Base-by-base conservation (phyloP, 495 filamentous ascomycete genomes). In the Sordaria brevicollis region DNA sequence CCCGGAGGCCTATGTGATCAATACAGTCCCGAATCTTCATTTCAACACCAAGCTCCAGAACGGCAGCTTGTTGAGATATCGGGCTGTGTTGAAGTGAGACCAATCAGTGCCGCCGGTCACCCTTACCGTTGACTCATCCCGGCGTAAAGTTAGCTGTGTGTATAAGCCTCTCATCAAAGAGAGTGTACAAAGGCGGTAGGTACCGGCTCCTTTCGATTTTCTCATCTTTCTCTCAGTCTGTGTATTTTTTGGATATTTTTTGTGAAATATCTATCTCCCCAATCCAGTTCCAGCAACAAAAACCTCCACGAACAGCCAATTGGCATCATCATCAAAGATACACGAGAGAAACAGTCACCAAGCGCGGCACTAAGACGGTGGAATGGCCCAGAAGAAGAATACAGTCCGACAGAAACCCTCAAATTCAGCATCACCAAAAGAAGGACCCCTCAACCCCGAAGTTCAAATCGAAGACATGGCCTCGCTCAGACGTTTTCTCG, bases 401-500 rank as follows among this genome's bases (percentile, higher is more conserved):
- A 8, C 49, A 1, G 2, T 31, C 15, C 49, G 25, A 31, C 49
- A 62, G 25, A 21, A 62, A 62, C 49, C 49, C 49, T 62, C 25
- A 17, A 13, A 62, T 6, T 8, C 13, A 62, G 49, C 25, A 21
- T 17, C 25, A n/a, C n/a, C n/a, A 31, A 31, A 62, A 31, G 5
- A 4, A 57, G 2, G 4, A 57, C 2, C 25, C 25, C 2, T 13
- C 13, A 31, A 4, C 25, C 25, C 13, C 13, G 49, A 31, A 62
- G 33, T 3, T 6, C 6, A 17, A 11, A 6, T 15, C 25, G 25
- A 31, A 31, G 8, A 62, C 5, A 62, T 62, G 49, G 49, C 49
- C 29, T 72, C 75, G 8, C 54, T 76, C 36, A 73, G 76, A 33
- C 82, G 78, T 11, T 70, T 87, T 79, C 69, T 91, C 79, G 68